Percentiles rank a stretch among this genome's conserved stretches.
Evolutionary conservation across 2,329 filamentous ascomycete genomes (phyloP).

Genomic region (Ampelomyces quisqualis): DNA sequence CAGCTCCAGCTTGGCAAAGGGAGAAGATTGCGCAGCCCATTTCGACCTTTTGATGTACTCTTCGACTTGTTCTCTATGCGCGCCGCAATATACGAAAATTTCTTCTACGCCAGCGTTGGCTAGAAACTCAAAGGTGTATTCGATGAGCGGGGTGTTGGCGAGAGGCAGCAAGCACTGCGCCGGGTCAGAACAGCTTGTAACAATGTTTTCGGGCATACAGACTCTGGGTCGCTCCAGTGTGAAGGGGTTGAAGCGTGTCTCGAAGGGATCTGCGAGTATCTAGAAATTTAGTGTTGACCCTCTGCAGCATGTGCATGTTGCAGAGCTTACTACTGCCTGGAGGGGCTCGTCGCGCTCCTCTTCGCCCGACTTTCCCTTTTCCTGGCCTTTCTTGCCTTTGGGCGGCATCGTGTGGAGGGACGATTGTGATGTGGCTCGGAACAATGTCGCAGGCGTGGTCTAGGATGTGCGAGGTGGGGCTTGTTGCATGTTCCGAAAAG

Average conservation of each 20-base stretch:
- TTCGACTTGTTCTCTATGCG: conserved; percentile 84
- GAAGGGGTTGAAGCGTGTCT: conserved; percentile 87
- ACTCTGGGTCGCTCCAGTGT: conserved; percentile 86
- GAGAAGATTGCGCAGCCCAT: conserved; percentile 70
- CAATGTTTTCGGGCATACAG: conserved; percentile 38
- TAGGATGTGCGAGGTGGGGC: conserved; percentile 15
- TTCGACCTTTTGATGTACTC: conserved; percentile 77
- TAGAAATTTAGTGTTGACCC: conserved; percentile 44
- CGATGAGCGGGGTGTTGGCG: conserved; percentile 91
- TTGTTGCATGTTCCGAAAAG: conserved; percentile 10
- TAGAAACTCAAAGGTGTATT: conserved; percentile 96
- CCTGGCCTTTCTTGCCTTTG: conserved; percentile 50
- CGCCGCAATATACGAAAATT: conserved; percentile 87
- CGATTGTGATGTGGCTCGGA: not conserved
- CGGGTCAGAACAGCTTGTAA: conserved; percentile 20
- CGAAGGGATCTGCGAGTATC: conserved; percentile 92
- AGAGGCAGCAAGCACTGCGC: conserved; percentile 83
- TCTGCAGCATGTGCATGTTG: conserved; percentile 7
- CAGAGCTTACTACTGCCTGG: conserved; percentile 59
- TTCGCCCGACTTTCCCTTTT: conserved; percentile 47
- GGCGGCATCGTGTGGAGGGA: conserved; percentile 46
- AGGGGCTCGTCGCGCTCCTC: conserved; percentile 63
- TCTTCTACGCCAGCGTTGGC: conserved; percentile 94
- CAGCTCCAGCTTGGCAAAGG: conserved; percentile 80
- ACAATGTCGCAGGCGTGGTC: conserved; percentile 1